phyloP scores from a whole-genome alignment of 257 asterid species.

The Capsicum chinense region DNA sequence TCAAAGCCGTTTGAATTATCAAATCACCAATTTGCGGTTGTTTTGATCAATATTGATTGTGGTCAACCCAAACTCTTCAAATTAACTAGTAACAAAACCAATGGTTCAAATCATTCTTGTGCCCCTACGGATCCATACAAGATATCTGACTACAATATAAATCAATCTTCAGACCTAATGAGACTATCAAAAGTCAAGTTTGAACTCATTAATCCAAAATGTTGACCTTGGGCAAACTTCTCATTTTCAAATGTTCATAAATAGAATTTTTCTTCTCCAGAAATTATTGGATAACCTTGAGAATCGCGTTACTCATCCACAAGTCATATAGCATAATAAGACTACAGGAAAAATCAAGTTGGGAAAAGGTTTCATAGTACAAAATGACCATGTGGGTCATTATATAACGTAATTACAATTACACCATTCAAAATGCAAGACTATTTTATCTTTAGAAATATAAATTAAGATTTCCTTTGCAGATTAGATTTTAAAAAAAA shows the following conservation, averaged over 20 bases:
- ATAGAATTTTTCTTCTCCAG: too few species aligned
- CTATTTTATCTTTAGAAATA: not conserved
- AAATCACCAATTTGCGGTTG: too few species aligned
- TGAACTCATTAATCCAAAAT: not conserved
- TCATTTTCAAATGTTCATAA: too few species aligned
- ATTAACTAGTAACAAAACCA: too few species aligned
- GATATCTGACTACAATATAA: too few species aligned
- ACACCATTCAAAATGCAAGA: not conserved
- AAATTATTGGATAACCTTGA: not conserved
- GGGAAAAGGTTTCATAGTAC: not conserved
- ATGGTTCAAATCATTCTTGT: too few species aligned
- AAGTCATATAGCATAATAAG: not conserved
- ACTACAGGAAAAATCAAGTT: not conserved
- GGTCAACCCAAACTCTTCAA: too few species aligned
- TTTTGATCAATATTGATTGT: too few species aligned
- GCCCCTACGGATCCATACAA: not conserved
- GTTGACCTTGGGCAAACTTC: not conserved
- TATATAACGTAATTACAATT: not conserved
- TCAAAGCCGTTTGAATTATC: too few species aligned
- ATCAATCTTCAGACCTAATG: not conserved
- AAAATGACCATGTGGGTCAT: not conserved
- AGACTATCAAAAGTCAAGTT: not conserved
- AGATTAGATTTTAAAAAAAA: not conserved
- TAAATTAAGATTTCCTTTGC: not conserved
- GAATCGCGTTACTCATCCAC: not conserved